A percentile compares a stretch with the other conserved stretches of the same genome.
Evolutionary conservation across 768 basidiomycete species (phyloP).

Genomic region (Pholiota microspora): DNA sequence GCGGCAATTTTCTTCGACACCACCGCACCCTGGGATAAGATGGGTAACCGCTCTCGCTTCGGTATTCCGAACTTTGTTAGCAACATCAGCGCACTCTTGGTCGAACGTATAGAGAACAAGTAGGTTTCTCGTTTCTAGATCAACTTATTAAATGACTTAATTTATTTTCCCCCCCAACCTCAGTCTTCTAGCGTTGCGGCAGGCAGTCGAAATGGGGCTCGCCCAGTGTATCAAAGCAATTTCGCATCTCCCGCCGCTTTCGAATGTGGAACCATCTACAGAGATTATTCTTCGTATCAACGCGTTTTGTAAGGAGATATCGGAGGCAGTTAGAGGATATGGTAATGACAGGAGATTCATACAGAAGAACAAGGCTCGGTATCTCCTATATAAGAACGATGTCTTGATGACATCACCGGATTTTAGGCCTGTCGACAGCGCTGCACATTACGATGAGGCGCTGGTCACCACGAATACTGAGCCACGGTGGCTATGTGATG

Average conservation of each 20-base stretch:
- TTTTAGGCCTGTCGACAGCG: slow-evolving; percentile 26
- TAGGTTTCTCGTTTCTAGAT: slow-evolving; percentile 26
- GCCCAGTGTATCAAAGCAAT: slow-evolving; percentile 30
- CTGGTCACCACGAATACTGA: neutral
- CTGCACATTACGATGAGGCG: neutral
- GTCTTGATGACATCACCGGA: slow-evolving; percentile 33
- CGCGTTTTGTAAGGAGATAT: slow-evolving; percentile 37
- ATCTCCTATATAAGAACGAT: slow-evolving; percentile 26
- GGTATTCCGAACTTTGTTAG: slow-evolving; percentile 54
- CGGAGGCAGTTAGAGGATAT: slow-evolving; percentile 25
- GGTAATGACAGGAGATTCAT: slow-evolving; percentile 22
- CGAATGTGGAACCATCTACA: slow-evolving; percentile 37
- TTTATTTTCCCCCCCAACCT: too few relatives aligned
- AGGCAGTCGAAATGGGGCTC: slow-evolving; percentile 40
- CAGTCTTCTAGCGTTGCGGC: slow-evolving; percentile 48
- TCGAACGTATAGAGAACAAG: slow-evolving; percentile 51
- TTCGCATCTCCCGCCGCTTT: slow-evolving; percentile 35
- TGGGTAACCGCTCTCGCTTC: slow-evolving; percentile 45
- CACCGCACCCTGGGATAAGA: slow-evolving; percentile 50
- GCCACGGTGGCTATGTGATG: slow-evolving; percentile 18
- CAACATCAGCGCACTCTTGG: slow-evolving; percentile 50
- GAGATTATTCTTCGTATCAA: slow-evolving; percentile 45
- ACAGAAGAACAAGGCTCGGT: slow-evolving; percentile 27
- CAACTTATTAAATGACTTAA: too few relatives aligned
- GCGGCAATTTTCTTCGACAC: slow-evolving; percentile 45